Evolutionary conservation across 2,329 filamentous ascomycete species (phyloP), one percentile per base, ranked within the genome.

Genomic region (Teratosphaeriaceae sp.): DNA sequence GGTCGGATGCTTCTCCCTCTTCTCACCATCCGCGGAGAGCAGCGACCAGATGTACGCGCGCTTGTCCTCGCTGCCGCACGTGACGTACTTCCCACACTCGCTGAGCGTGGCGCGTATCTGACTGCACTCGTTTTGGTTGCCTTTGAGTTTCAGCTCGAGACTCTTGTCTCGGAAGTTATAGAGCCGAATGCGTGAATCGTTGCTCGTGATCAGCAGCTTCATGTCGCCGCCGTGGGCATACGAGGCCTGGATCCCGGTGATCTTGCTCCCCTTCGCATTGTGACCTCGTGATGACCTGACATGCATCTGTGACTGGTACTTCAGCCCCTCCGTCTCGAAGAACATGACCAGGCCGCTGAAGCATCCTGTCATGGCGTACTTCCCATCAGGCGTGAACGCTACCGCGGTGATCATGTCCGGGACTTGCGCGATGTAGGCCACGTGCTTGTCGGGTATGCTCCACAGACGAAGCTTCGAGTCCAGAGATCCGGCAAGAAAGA

Each of bases 391-490:
- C 0, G 88, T 88, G 57, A 98, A 98, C 0, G 86, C 82, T 0
- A 97, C 90, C 1, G 92, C 88, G 0, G 92, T 98, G 49, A 97
- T 88, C 64, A 97, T 84, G 53, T 96, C 89, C 0, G 84, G 79
- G 0, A 89, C 70, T 33, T 84, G 79, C 7, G 76, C 82, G 51
- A 82, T 83, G 60, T 81, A 97, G 0, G 89, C 89, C 21, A 97
- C 85, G n/a, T 76, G 80, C 62, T 94, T 96, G 63, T 98, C 92
- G 0, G 92, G 89, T 36, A 98, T 98, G 59, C 88, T 96, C 92
- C 92, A 98, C 2, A 98, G 68, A 13, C 92, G 78, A 39, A 98
- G 65, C 52, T 88, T 89, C 1, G 83, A 84, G 61, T 98, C 92
- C 5, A 97, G 73, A 1, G 88, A 95, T 7, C 92, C 92, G 15